Conservation (phyloP, 1,139 yeast genomes). For the Petasospora fabianii region DNA sequence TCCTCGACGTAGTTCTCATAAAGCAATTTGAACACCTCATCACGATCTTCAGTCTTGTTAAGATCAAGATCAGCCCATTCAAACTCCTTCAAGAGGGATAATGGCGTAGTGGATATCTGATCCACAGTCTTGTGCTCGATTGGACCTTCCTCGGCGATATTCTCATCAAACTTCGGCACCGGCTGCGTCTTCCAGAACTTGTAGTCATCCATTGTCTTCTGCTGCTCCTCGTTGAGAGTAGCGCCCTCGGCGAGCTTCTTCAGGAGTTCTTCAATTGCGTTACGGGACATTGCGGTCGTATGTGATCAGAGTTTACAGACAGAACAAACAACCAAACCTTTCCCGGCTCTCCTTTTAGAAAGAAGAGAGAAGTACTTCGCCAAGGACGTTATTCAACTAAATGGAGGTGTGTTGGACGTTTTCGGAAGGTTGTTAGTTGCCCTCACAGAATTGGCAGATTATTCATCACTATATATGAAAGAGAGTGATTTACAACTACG, state of each 20-base stretch:
- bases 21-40: constrained; percentile 73
- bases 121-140: constrained; percentile 71
- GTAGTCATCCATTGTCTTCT: constrained; percentile 82
- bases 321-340: no score
- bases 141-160: constrained; percentile 72
- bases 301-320: no score
- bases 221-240: constrained; percentile 50
- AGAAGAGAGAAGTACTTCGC: no score
- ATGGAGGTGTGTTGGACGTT: no score
- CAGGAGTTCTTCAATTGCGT: constrained; percentile 38
- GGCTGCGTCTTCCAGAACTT: constrained; percentile 99
- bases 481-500: no score
- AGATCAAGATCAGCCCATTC: constrained; percentile 88
- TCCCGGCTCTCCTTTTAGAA: no score
- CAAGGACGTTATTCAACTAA: no score
- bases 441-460: no score
- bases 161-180: constrained; percentile 72
- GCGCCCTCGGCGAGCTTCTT: constrained; percentile 45
- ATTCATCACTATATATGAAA: no score
- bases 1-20: constrained; percentile 95
- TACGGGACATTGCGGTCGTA: constrained; percentile 23
- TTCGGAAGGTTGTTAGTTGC: no score
- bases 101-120: constrained; percentile 68
- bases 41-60: constrained; percentile 50
- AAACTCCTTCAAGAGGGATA: constrained; percentile 69